Conservation (phyloP, 345 rosid species). For the Atalantia buxifolia region DNA sequence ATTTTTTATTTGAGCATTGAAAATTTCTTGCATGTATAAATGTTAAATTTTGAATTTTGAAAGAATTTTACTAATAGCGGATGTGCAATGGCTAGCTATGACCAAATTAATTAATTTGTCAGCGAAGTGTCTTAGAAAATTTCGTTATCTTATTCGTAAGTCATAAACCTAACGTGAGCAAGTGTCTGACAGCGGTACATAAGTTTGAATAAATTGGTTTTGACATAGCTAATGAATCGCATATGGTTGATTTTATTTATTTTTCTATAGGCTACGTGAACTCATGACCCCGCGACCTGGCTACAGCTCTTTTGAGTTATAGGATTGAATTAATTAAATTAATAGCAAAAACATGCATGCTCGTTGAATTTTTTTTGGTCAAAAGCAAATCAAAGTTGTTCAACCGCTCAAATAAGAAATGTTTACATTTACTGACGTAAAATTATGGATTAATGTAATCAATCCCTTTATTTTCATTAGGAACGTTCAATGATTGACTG, state of each 20-base stretch:
- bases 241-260: too few relatives aligned
- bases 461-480: too few relatives aligned
- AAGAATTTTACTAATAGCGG: too few relatives aligned
- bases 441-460: too few relatives aligned
- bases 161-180: neutral
- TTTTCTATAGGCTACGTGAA: neutral
- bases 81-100: too few relatives aligned
- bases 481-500: too few relatives aligned
- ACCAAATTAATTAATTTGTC: too few relatives aligned
- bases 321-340: neutral
- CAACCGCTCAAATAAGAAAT: neutral
- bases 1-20: too few relatives aligned
- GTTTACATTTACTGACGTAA: too few relatives aligned
- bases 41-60: too few relatives aligned
- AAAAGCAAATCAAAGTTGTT: slow-evolving; percentile 1
- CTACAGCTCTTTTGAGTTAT: neutral
- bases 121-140: neutral
- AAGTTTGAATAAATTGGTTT: neutral
- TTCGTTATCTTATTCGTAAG: neutral
- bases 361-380: too few relatives aligned
- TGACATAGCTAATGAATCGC: neutral
- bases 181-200: slow-evolving; percentile 3
- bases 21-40: too few relatives aligned
- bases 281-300: slow-evolving; percentile 1
- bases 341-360: neutral